Conservation (phyloP, 1,284 basidiomycete genomes). For the Tranzscheliella williamsii region DNA sequence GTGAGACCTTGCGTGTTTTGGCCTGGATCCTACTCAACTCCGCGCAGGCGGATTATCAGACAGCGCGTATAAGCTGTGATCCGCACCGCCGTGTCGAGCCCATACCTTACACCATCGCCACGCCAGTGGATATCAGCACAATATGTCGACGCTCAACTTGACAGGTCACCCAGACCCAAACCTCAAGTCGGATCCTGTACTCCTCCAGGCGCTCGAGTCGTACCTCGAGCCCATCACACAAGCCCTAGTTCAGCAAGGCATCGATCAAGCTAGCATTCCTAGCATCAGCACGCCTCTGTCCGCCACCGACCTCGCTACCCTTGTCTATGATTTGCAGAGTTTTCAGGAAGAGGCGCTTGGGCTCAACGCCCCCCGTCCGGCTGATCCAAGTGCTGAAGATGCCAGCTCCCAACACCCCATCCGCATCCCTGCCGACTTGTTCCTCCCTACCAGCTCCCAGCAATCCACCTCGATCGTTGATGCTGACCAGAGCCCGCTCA, state of each 20-base stretch:
- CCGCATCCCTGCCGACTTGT: constrained; percentile 48
- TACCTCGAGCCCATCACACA: constrained; percentile 37
- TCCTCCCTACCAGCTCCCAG: constrained; percentile 44
- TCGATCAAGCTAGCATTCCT: constrained; percentile 8
- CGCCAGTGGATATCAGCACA: too few relatives aligned
- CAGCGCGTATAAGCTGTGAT: too few relatives aligned
- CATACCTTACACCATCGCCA: too few relatives aligned
- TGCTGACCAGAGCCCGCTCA: constrained; percentile 34
- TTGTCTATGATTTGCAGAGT: constrained; percentile 35
- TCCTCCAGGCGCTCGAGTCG: constrained; percentile 35
- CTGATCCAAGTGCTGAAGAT: constrained; percentile 26
- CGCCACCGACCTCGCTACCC: constrained; percentile 28
- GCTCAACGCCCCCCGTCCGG: constrained; percentile 36
- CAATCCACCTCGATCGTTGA: constrained; percentile 29
- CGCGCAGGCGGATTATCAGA: too few relatives aligned
- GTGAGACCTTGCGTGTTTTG: too few relatives aligned
- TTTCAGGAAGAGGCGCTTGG: constrained; percentile 56
- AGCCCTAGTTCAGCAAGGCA: constrained; percentile 11
- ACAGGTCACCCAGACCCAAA: constrained; percentile 39
- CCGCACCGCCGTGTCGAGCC: too few relatives aligned
- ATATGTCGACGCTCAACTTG: constrained; percentile 43
- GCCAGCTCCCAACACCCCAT: constrained; percentile 35
- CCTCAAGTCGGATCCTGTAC: constrained; percentile 22
- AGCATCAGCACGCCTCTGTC: constrained; percentile 21
- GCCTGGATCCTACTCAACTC: too few relatives aligned